phyloP scores from a whole-genome alignment of 1,284 basidiomycete species.

The Cerioporus squamosus region DNA sequence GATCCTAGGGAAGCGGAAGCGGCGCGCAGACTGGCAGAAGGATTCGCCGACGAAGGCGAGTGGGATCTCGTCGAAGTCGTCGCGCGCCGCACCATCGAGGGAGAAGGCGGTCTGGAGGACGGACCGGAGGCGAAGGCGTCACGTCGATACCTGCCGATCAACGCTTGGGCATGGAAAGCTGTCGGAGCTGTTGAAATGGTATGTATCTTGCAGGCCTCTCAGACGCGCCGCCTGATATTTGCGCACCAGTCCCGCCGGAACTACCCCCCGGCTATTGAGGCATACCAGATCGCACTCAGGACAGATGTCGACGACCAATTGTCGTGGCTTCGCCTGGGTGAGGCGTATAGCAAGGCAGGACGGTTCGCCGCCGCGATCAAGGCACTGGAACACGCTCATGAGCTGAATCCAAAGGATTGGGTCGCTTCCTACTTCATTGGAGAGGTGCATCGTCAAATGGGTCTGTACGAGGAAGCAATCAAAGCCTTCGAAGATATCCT shows the following conservation, averaged over 20 bases:
- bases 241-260: conserved; percentile 69
- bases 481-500: conserved; percentile 67
- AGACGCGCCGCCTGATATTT: neutral
- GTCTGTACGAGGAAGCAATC: conserved; percentile 79
- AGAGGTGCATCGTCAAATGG: conserved; percentile 84
- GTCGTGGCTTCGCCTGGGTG: conserved; percentile 91
- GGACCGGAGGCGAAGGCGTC: conserved; percentile 53
- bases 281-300: conserved; percentile 89
- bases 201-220: conserved; percentile 35
- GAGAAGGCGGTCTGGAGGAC: conserved; percentile 81
- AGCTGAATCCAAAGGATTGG: conserved; percentile 81
- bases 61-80: conserved; percentile 98
- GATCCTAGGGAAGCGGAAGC: conserved; percentile 90
- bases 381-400: conserved; percentile 77
- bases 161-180: conserved; percentile 99
- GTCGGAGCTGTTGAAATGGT: conserved; percentile 93
- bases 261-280: conserved; percentile 80
- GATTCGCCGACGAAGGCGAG: conserved; percentile 91
- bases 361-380: conserved; percentile 91
- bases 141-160: conserved; percentile 71
- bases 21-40: conserved; percentile 82
- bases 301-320: conserved; percentile 79
- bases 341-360: conserved; percentile 89
- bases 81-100: conserved; percentile 89
- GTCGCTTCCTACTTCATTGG: conserved; percentile 85